Percentiles rank a stretch among this genome's conserved stretches.
phyloP scores from a whole-genome alignment of 176 grass and related monocot genomes.

The Elaeis guineensis region DNA sequence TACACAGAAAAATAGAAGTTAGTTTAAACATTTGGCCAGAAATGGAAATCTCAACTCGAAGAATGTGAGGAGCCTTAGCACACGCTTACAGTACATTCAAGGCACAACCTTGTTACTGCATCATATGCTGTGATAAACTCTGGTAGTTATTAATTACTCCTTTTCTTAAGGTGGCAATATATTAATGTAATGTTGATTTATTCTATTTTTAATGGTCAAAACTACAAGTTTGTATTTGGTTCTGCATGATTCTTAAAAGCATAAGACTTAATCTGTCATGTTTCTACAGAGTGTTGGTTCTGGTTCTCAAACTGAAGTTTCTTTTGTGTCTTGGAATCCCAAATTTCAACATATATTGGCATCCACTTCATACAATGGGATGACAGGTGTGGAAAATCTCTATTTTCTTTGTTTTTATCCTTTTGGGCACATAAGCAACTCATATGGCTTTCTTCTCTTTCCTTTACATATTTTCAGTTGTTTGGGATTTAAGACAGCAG shows the following conservation, averaged over 20 bases:
- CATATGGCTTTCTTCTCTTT: slow-evolving; percentile 13
- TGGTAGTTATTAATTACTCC: no score
- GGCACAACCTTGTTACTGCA: no score
- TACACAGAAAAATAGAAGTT: no score
- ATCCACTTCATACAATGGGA: slow-evolving; percentile 83
- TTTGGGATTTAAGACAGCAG: slow-evolving; percentile 94
- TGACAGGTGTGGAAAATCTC: slow-evolving; percentile 45
- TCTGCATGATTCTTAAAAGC: neutral
- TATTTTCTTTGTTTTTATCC: slow-evolving; percentile 11
- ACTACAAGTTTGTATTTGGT: neutral
- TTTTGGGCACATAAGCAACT: slow-evolving; percentile 11
- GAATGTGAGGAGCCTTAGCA: no score
- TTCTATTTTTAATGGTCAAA: no score
- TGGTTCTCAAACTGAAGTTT: slow-evolving; percentile 75
- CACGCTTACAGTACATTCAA: no score
- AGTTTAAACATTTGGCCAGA: no score
- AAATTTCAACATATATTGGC: slow-evolving; percentile 95
- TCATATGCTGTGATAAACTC: no score
- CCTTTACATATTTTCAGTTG: slow-evolving; percentile 44
- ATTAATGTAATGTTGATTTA: no score
- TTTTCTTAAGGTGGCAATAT: no score
- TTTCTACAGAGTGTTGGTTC: slow-evolving; percentile 70
- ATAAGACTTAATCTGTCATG: neutral
- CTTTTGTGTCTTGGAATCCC: slow-evolving; percentile 90
- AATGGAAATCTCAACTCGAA: no score